Evolutionary conservation across 2,329 filamentous ascomycete genomes (phyloP).

Genomic region (Hypoxylon sp.): DNA sequence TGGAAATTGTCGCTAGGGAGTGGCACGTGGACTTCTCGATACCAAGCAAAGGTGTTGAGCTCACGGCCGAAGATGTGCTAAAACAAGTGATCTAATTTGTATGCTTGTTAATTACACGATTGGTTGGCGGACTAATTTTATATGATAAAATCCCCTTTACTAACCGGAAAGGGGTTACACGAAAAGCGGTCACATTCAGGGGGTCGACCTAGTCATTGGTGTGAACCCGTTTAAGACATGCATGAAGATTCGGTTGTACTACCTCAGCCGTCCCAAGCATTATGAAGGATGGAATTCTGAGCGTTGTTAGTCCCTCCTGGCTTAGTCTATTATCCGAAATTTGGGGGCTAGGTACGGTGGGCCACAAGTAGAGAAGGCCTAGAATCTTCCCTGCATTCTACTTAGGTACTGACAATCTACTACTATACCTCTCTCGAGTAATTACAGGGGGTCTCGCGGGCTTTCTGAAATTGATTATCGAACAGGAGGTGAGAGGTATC

Average conservation of each 20-base stretch:
- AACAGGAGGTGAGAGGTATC: neutral
- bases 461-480: neutral
- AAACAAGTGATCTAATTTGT: too few relatives aligned
- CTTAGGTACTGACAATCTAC: neutral
- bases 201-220: neutral
- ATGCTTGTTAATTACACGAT: too few relatives aligned
- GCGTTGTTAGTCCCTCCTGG: neutral
- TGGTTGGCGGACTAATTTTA: neutral
- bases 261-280: neutral
- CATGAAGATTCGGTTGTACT: neutral
- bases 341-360: neutral
- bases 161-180: neutral
- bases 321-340: neutral
- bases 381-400: neutral
- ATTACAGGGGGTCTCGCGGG: neutral
- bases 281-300: neutral
- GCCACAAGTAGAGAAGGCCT: neutral
- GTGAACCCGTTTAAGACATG: neutral
- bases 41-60: conserved; percentile 21
- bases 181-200: neutral
- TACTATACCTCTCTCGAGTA: neutral
- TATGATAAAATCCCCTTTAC: neutral
- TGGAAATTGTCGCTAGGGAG: conserved; percentile 20
- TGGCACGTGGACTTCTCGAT: conserved; percentile 14
- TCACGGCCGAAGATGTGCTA: conserved; percentile 17